A percentile compares a stretch with the other conserved stretches of the same genome.
Conservation (phyloP, 352 stramenopile genomes). For the Phytophthora pisi region DNA sequence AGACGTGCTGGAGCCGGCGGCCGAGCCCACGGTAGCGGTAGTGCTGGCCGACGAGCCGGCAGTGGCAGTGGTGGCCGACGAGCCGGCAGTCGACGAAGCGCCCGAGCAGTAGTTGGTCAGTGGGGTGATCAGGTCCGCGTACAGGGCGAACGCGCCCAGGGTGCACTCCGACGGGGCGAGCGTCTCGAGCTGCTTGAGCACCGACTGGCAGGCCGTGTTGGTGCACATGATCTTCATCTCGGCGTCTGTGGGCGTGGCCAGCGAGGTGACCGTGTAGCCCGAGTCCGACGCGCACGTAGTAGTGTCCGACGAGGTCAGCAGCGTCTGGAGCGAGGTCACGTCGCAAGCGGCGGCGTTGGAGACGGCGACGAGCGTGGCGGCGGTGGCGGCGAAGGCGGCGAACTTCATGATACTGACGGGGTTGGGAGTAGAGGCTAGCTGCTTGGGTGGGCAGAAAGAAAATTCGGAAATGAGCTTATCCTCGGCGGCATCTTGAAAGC, state of each 20-base stretch:
- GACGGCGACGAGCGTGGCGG: conserved; percentile 27
- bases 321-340: conserved; percentile 29
- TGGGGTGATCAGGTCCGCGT: conserved; percentile 41
- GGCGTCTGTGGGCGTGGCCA: conserved; percentile 31
- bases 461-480: conserved; percentile 34
- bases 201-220: conserved; percentile 34
- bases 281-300: conserved; percentile 36
- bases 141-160: conserved; percentile 35
- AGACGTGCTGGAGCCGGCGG: conserved; percentile 12
- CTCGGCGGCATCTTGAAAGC: neutral
- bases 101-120: conserved; percentile 27
- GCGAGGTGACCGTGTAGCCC: conserved; percentile 40
- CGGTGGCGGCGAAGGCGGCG: conserved; percentile 15
- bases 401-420: conserved; percentile 41
- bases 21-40: conserved; percentile 18
- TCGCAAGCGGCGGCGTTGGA: conserved; percentile 37
- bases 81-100: conserved; percentile 2
- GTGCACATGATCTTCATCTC: conserved; percentile 40
- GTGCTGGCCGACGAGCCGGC: conserved; percentile 8
- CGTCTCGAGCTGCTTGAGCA: conserved; percentile 32
- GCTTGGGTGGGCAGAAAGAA: conserved; percentile 32
- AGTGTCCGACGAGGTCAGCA: conserved; percentile 28
- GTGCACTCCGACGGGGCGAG: conserved; percentile 40
- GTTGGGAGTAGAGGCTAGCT: conserved; percentile 27
- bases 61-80: conserved; percentile 11